These are phyloP conservation scores for Cladosporium oxysporum DNA, from an alignment of 2,329 filamentous ascomycete genomes.

Conservation along the genomic window DNA sequence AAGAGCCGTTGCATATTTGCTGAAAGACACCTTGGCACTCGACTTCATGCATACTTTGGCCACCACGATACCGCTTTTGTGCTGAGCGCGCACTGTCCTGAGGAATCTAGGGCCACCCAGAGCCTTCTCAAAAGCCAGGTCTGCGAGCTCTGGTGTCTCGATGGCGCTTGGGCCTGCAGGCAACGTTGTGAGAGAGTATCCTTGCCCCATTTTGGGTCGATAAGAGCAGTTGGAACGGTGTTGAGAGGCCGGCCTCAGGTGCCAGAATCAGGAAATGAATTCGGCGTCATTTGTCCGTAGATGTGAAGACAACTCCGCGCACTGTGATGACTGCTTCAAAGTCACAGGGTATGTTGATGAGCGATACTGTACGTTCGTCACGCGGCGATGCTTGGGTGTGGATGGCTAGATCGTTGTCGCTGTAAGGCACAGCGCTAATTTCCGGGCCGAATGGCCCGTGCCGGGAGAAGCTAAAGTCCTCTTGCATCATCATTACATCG, in stretches of 20 bases:
- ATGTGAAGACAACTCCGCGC: neutral
- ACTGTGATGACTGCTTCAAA: neutral
- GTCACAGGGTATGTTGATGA: neutral
- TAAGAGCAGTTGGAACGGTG: neutral
- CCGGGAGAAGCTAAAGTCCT: too few species aligned
- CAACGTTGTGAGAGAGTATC: conserved; percentile 89
- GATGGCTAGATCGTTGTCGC: neutral
- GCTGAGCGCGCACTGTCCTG: conserved; percentile 89
- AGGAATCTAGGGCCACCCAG: conserved; percentile 92
- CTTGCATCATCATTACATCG: neutral
- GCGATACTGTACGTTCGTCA: neutral
- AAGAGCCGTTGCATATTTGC: conserved; percentile 75
- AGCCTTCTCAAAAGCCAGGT: conserved; percentile 88
- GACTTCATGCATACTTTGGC: conserved; percentile 90
- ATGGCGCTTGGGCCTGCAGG: conserved; percentile 91
- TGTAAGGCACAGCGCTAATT: neutral
- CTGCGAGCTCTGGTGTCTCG: conserved; percentile 87
- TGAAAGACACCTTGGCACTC: conserved; percentile 77
- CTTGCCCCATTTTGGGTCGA: conserved; percentile 77
- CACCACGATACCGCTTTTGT: conserved; percentile 86
- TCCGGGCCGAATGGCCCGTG: neutral
- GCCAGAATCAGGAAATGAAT: neutral
- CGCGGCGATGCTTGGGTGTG: neutral
- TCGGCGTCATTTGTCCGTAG: neutral
- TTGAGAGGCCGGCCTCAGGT: conserved; percentile 3